phyloP scores from a whole-genome alignment of 495 filamentous ascomycete species.

The Recurvomyces mirabilis region DNA sequence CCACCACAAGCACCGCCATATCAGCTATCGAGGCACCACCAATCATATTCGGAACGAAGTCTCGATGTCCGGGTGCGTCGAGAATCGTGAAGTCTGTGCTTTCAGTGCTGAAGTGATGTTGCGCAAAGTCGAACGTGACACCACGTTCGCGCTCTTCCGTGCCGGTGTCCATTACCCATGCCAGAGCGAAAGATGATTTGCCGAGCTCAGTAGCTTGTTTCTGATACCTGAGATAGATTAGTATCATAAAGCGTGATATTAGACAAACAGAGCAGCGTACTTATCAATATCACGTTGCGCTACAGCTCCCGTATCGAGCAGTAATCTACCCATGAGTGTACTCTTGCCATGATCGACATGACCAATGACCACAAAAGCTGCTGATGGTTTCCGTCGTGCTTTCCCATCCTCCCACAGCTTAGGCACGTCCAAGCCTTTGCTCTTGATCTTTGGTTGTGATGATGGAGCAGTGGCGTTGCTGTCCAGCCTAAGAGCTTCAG shows the following conservation, averaged over 20 bases:
- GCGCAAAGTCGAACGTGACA: constrained; percentile 96
- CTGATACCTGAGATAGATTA: constrained; percentile 39
- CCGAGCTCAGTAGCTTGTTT: constrained; percentile 84
- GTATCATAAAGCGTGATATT: neutral
- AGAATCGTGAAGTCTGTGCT: constrained; percentile 83
- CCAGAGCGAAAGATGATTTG: constrained; percentile 88
- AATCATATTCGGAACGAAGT: constrained; percentile 99
- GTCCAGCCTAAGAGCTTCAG: constrained; percentile 12
- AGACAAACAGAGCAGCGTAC: neutral
- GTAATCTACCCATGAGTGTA: constrained; percentile 90
- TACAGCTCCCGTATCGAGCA: constrained; percentile 78
- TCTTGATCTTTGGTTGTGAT: constrained; percentile 54
- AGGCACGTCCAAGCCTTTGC: constrained; percentile 75
- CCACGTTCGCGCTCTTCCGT: constrained; percentile 76
- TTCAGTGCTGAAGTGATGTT: constrained; percentile 82
- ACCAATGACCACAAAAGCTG: constrained; percentile 93
- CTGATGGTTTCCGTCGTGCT: constrained; percentile 61
- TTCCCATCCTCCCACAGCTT: constrained; percentile 63
- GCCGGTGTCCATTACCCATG: constrained; percentile 90
- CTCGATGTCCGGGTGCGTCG: constrained; percentile 85
- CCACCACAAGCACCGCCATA: constrained; percentile 89
- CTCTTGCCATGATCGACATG: constrained; percentile 98
- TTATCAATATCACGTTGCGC: constrained; percentile 79
- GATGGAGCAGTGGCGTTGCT: neutral
- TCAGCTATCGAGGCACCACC: constrained; percentile 92